Percentiles rank a stretch among this genome's conserved stretches.
Evolutionary conservation across 345 rosid species (phyloP).

Genomic region (Lepidium aucheri): DNA sequence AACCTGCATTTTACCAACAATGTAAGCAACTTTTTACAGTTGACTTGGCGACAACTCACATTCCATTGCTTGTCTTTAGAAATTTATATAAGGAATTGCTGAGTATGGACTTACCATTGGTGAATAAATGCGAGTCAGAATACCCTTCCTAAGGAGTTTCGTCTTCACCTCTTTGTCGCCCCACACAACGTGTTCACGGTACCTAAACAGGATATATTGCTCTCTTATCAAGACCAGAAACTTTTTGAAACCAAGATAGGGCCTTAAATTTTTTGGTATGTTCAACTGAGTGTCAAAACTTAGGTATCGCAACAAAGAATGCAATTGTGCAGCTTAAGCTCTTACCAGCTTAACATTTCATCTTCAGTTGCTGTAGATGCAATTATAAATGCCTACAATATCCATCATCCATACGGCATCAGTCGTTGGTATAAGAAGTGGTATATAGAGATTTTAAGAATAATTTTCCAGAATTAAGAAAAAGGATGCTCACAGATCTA

Average conservation of each 20-base stretch:
- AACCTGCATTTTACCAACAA: constrained; percentile 36
- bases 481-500: constrained; percentile 59
- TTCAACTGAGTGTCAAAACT: neutral
- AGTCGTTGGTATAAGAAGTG: neutral
- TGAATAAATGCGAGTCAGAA: constrained; percentile 73
- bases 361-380: constrained; percentile 94
- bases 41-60: neutral
- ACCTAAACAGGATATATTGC: constrained; percentile 40
- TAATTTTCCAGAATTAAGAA: neutral
- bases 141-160: constrained; percentile 76
- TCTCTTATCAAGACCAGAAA: neutral
- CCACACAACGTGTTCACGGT: constrained; percentile 84
- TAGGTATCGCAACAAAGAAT: neutral
- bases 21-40: neutral
- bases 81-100: neutral
- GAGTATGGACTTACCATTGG: constrained; percentile 62
- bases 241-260: neutral
- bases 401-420: constrained; percentile 1
- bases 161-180: constrained; percentile 65
- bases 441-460: neutral
- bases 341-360: constrained; percentile 90
- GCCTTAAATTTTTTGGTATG: neutral
- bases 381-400: constrained; percentile 85
- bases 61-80: neutral
- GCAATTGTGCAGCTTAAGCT: neutral